A percentile compares a stretch with the other conserved stretches of the same genome.
Conservation (phyloP, 2,329 filamentous ascomycete genomes). For the Exophiala mesophila region DNA sequence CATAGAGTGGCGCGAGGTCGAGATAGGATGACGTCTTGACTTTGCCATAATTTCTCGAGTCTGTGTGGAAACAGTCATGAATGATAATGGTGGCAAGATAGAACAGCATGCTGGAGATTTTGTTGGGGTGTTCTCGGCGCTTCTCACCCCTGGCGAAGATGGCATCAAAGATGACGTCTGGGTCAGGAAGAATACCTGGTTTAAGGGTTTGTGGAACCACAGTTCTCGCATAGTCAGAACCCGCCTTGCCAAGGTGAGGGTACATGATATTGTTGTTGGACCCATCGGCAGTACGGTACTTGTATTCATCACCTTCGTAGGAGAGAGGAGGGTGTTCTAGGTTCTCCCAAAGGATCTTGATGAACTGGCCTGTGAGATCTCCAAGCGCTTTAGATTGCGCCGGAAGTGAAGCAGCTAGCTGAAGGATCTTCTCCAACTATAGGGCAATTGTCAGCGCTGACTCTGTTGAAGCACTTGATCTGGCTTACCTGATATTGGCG, state of each 20-base stretch:
- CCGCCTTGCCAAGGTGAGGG: constrained; percentile 58
- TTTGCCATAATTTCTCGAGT: constrained; percentile 54
- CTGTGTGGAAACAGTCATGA: constrained; percentile 57
- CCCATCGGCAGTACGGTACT: constrained; percentile 33
- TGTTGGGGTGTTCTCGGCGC: constrained; percentile 55
- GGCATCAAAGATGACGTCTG: constrained; percentile 60
- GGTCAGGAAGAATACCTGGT: constrained; percentile 56
- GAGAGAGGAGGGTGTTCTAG: constrained; percentile 33
- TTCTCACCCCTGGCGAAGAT: constrained; percentile 55
- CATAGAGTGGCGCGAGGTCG: constrained; percentile 65
- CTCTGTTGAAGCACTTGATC: no score
- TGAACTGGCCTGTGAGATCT: constrained; percentile 27
- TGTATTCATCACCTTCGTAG: constrained; percentile 31
- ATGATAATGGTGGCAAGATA: constrained; percentile 64
- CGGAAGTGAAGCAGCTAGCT: constrained; percentile 27
- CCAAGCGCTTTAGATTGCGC: constrained; percentile 25
- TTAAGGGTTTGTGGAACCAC: constrained; percentile 51
- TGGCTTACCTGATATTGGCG: constrained; percentile 26
- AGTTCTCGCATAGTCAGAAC: constrained; percentile 59
- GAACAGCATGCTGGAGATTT: constrained; percentile 65
- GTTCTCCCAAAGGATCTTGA: constrained; percentile 31
- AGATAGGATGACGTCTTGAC: constrained; percentile 66
- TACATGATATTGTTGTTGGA: constrained; percentile 48
- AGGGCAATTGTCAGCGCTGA: not conserved
- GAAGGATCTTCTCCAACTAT: constrained; percentile 27